Percentiles rank a stretch among this genome's conserved stretches.
These are phyloP conservation scores for Talaromyces sp. DNA, from an alignment of 2,329 filamentous ascomycete species.

Conservation along the genomic window DNA sequence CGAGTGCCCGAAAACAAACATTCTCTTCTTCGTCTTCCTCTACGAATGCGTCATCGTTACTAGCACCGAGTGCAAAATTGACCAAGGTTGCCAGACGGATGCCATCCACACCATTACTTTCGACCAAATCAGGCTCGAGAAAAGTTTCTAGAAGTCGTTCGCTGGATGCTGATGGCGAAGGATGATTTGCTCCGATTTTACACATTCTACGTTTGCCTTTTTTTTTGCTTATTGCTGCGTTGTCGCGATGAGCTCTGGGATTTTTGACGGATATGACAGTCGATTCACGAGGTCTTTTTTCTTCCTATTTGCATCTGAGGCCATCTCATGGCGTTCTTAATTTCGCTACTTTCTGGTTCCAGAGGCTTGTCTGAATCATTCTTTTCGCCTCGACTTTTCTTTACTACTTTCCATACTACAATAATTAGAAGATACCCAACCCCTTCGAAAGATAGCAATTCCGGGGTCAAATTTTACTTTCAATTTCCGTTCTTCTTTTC, in stretches of 20 bases:
- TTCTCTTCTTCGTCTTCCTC: background rate
- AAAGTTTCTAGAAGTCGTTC: conserved; percentile 32
- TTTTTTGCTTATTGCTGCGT: background rate
- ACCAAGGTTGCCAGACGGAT: conserved; percentile 30
- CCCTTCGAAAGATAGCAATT: background rate
- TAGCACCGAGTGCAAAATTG: conserved; percentile 24
- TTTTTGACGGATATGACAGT: background rate
- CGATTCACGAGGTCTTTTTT: background rate
- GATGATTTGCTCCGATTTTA: conserved; percentile 7
- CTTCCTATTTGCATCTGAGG: conserved; percentile 5
- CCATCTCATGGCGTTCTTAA: conserved; percentile 8
- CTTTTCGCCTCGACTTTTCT: background rate
- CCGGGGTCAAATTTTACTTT: conserved; percentile 7
- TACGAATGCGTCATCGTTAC: background rate
- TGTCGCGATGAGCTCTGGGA: background rate
- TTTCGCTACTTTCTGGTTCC: conserved; percentile 4
- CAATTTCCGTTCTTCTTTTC: background rate
- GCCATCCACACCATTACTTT: conserved; percentile 33
- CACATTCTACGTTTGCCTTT: background rate
- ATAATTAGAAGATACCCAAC: conserved; percentile 15
- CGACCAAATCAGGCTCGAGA: conserved; percentile 23
- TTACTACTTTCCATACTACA: background rate
- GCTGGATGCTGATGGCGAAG: conserved; percentile 27
- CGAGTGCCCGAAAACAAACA: conserved; percentile 1
- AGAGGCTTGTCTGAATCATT: background rate